Conservation (phyloP, 139 green algal species). For the Picochlorum sp. region DNA sequence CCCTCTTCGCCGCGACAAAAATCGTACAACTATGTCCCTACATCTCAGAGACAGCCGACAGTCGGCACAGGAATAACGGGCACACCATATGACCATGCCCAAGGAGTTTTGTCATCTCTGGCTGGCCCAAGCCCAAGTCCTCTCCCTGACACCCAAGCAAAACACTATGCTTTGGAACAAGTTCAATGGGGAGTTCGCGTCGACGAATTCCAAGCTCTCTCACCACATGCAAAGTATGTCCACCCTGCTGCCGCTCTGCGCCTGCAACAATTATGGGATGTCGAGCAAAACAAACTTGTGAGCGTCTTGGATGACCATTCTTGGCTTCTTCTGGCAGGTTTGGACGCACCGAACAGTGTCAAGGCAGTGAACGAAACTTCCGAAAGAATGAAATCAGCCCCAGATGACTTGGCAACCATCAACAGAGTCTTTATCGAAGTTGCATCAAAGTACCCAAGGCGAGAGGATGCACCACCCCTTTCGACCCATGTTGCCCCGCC, state of each 20-base stretch:
- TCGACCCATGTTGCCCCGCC: background rate
- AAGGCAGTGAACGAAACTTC: slow-evolving; percentile 14
- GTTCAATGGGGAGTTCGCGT: slow-evolving; percentile 43
- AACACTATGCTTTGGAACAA: slow-evolving; percentile 36
- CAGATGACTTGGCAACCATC: slow-evolving; percentile 17
- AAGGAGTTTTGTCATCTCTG: slow-evolving; percentile 1
- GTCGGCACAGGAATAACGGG: background rate
- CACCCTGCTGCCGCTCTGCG: slow-evolving; percentile 37
- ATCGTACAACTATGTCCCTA: background rate
- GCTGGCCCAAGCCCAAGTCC: background rate
- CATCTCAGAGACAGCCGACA: background rate
- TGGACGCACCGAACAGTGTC: slow-evolving; percentile 15
- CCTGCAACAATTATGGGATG: slow-evolving; percentile 57
- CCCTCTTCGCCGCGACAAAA: background rate
- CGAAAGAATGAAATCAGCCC: slow-evolving; percentile 6
- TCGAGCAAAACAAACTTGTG: slow-evolving; percentile 41
- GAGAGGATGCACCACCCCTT: slow-evolving; percentile 12
- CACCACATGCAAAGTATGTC: slow-evolving; percentile 35
- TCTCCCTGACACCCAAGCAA: background rate
- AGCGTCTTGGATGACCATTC: slow-evolving; percentile 43
- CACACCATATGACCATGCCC: slow-evolving; percentile 3
- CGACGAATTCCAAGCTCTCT: slow-evolving; percentile 52
- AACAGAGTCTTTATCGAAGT: slow-evolving; percentile 12
- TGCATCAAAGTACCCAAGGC: slow-evolving; percentile 12
- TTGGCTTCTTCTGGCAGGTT: slow-evolving; percentile 14